A percentile compares a stretch with the other conserved stretches of the same genome.
phyloP scores from a whole-genome alignment of 208 protist genomes.

The Acanthamoeba royreba region DNA sequence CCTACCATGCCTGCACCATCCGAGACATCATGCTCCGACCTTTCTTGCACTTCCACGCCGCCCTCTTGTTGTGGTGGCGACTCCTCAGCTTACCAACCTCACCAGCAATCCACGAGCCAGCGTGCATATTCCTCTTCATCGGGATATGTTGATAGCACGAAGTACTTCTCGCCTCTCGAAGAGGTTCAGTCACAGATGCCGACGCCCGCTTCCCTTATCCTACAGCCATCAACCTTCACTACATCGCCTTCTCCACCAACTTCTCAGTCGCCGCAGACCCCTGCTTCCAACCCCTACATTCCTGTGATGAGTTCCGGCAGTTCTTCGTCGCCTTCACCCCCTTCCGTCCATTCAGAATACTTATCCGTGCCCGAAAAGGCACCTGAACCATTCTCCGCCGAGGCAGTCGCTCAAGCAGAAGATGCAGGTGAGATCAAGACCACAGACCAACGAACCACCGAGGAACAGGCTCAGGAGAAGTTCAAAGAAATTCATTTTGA shows the following conservation, averaged over 20 bases:
- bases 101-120: background rate
- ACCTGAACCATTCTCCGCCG: background rate
- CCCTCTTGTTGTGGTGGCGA: no score
- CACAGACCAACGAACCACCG: background rate
- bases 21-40: no score
- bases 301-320: no score
- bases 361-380: background rate
- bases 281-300: no score
- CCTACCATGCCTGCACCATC: no score
- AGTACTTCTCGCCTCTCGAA: no score
- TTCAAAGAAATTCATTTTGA: slow-evolving; percentile 5
- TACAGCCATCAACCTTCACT: background rate
- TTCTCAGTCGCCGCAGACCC: no score
- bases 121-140: background rate
- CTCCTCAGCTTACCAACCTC: background rate
- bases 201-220: no score
- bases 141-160: no score
- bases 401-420: background rate
- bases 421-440: background rate
- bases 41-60: no score
- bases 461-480: background rate
- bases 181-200: no score
- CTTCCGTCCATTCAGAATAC: background rate
- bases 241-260: no score
- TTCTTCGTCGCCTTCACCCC: background rate